Conservation (phyloP, 805 yeast species). For the Teunomyces atbi region DNA sequence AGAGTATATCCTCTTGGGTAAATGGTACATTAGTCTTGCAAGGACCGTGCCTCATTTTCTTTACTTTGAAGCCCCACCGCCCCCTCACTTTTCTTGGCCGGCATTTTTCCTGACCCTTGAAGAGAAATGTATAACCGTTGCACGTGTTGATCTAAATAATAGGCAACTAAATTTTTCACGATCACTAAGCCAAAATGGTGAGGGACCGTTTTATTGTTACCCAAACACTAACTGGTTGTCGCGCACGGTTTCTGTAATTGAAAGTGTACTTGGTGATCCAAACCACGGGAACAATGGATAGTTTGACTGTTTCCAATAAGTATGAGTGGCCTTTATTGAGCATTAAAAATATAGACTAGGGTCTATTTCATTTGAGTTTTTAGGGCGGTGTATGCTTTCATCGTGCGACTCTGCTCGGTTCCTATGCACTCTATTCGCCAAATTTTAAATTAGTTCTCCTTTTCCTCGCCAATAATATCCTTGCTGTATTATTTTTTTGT, state of each 20-base stretch:
- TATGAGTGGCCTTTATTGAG: not conserved
- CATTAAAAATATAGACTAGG: not conserved
- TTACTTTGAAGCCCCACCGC: not conserved
- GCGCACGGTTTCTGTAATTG: too few species aligned
- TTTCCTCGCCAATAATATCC: not conserved
- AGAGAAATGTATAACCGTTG: not conserved
- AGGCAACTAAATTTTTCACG: too few species aligned
- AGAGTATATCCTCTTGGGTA: not conserved
- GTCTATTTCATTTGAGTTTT: not conserved
- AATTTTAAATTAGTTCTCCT: not conserved
- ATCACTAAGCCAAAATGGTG: too few species aligned
- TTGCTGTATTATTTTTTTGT: not conserved
- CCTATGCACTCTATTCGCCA: too few species aligned
- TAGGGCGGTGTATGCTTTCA: not conserved
- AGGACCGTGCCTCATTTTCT: not conserved
- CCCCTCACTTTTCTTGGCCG: not conserved
- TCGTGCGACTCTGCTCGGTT: too few species aligned
- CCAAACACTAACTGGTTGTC: too few species aligned
- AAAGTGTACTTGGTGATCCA: too few species aligned
- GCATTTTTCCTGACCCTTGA: not conserved
- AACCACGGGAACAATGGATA: too few species aligned
- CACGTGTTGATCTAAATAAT: not conserved
- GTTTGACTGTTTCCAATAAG: not conserved
- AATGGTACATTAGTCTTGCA: not conserved
- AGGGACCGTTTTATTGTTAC: too few species aligned